These are phyloP conservation scores for Fusarium nematophilum DNA, from an alignment of 2,329 filamentous ascomycete genomes.

Conservation along the genomic window DNA sequence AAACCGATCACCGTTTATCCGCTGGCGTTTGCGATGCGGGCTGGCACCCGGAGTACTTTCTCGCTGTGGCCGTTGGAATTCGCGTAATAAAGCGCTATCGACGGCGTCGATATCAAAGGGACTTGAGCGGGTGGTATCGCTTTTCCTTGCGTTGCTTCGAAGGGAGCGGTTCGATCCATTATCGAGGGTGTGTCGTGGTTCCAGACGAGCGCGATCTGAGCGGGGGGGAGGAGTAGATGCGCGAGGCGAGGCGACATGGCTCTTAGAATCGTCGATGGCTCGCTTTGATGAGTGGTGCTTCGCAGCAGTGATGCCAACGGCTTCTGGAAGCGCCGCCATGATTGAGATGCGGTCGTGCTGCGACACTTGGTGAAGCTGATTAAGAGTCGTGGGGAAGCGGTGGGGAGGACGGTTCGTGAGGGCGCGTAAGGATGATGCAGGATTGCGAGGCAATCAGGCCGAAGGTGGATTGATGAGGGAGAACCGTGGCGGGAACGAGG, in stretches of 20 bases:
- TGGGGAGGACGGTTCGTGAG: conserved; percentile 13
- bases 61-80: conserved; percentile 62
- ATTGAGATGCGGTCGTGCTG: conserved; percentile 19
- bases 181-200: conserved; percentile 55
- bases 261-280: conserved; percentile 48
- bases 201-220: conserved; percentile 56
- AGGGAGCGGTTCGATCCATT: conserved; percentile 46
- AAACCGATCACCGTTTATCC: conserved; percentile 72
- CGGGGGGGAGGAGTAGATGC: conserved; percentile 59
- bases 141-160: conserved; percentile 50
- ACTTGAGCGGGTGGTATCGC: conserved; percentile 50
- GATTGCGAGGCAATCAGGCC: conserved; percentile 14
- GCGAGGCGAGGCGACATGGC: conserved; percentile 49
- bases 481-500: neutral
- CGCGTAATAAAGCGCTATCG: conserved; percentile 62
- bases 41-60: conserved; percentile 65
- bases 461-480: conserved; percentile 11
- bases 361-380: conserved; percentile 8
- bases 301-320: conserved; percentile 42
- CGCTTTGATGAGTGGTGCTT: conserved; percentile 49
- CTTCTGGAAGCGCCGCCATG: conserved; percentile 52
- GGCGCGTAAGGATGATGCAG: conserved; percentile 9
- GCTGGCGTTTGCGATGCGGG: conserved; percentile 68
- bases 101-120: conserved; percentile 62
- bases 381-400: conserved; percentile 12